These are phyloP conservation scores for Dendrobium officinale DNA, from an alignment of 106 monocot species.

Conservation along the genomic window DNA sequence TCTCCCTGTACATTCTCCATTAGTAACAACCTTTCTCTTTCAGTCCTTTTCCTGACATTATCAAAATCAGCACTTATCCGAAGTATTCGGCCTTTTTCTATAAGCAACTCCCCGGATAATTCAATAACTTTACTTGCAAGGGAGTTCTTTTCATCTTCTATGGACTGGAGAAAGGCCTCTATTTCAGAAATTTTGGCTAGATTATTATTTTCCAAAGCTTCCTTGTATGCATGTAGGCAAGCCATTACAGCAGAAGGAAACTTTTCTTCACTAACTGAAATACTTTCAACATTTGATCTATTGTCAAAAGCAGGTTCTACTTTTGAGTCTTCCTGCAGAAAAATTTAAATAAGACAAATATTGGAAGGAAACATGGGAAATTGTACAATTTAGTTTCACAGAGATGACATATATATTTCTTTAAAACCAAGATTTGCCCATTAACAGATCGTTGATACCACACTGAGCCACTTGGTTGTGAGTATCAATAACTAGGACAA, in stretches of 20 bases:
- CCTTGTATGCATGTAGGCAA: slow-evolving; percentile 50
- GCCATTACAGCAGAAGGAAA: slow-evolving; percentile 27
- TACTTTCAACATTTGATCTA: slow-evolving; percentile 17
- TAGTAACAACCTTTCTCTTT: slow-evolving; percentile 56
- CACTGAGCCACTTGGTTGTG: no score
- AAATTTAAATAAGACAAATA: background rate
- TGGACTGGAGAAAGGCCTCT: slow-evolving; percentile 63
- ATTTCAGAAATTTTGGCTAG: slow-evolving; percentile 52
- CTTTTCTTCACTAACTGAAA: slow-evolving; percentile 21
- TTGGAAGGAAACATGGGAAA: no score
- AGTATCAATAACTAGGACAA: no score
- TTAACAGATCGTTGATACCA: no score
- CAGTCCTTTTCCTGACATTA: slow-evolving; percentile 74
- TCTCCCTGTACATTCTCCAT: slow-evolving; percentile 76
- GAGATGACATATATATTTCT: no score
- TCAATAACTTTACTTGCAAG: slow-evolving; percentile 34
- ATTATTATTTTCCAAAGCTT: slow-evolving; percentile 59
- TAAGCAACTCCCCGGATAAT: slow-evolving; percentile 37
- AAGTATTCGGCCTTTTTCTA: slow-evolving; percentile 51
- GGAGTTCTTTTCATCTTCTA: slow-evolving; percentile 66
- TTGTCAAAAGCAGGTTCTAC: slow-evolving; percentile 25
- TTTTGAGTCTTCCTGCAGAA: slow-evolving; percentile 41
- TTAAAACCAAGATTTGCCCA: no score
- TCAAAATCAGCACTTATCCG: slow-evolving; percentile 89
- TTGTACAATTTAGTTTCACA: no score